Percentiles rank a stretch among this genome's conserved stretches.
Conservation (phyloP, 176 grass and related monocot species). For the Rhipidocladum racemiflorum region DNA sequence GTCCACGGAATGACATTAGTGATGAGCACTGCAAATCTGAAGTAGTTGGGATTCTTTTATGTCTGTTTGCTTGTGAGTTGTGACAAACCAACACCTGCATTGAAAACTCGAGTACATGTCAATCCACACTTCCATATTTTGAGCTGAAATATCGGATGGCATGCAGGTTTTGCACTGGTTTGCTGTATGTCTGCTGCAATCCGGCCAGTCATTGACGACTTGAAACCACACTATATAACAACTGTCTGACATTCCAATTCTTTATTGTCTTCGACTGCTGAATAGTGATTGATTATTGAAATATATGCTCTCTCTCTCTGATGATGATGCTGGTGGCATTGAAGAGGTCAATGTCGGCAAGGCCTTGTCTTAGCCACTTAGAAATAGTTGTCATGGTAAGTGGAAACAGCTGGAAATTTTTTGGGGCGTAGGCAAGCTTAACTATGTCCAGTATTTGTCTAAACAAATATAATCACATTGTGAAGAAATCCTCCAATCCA, state of each 20-base stretch:
- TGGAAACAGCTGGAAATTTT: too few relatives aligned
- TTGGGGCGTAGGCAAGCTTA: too few relatives aligned
- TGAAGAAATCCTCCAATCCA: too few relatives aligned
- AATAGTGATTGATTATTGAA: not conserved
- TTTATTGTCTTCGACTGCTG: slow-evolving; percentile 11
- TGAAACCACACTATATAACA: not conserved
- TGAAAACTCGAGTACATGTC: not conserved
- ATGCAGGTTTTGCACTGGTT: not conserved
- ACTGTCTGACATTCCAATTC: not conserved
- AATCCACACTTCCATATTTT: not conserved
- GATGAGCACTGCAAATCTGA: slow-evolving; percentile 33
- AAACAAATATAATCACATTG: too few relatives aligned
- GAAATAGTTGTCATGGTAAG: slow-evolving; percentile 6
- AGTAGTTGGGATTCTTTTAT: slow-evolving; percentile 30
- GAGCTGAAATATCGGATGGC: slow-evolving; percentile 9
- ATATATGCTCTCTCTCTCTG: not conserved
- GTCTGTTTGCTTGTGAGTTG: not conserved
- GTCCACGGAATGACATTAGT: not conserved
- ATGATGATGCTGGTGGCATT: not conserved
- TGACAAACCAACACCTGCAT: slow-evolving; percentile 25
- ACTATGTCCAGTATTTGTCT: too few relatives aligned
- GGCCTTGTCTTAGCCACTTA: slow-evolving; percentile 19
- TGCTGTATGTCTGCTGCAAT: slow-evolving; percentile 7
- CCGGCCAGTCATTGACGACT: not conserved
- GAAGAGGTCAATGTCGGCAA: slow-evolving; percentile 27